Evolutionary conservation across 1,139 yeast genomes (phyloP), one percentile per base, ranked within the genome.

Genomic region (Nakaseomyces kungkrabaensis): DNA sequence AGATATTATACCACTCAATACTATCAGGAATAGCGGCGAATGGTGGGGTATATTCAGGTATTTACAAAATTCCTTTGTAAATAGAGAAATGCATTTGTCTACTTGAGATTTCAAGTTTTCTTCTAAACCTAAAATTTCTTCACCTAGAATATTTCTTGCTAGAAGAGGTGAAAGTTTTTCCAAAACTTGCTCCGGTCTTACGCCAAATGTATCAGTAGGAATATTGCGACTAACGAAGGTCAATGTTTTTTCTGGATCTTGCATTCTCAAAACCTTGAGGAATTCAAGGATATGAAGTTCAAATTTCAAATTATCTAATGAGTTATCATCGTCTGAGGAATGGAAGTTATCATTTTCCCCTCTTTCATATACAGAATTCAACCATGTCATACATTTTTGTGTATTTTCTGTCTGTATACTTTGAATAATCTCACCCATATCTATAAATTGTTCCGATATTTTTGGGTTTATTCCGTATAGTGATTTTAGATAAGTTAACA

Each of bases 1-100:
- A 45, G 90, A 83, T 24, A 84, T 72, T 46, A 79, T 76, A 1
- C 95, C 92, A 0, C 94, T 82, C 45, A 85, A 68, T 1, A 83
- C 69, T 10, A 85, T 75, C 56, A 82, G 75, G 63, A 79, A 82
- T 34, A 87, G 65, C 0, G 94, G 85, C 0, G 94, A 83, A 53
- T 83, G 86, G 26, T 82, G 79, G 1, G 87, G 77, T 36, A 85
- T 70, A 4, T 81, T 80, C 59, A 82, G 68, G 47, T 77, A 70
- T 10, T 79, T 72, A 60, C 95, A 85, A 59, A 76, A 87, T 55
- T 82, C 87, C 7, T 81, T 75, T 4, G 82, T 76, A 58, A 87
- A 80, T 56, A 80, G 75, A 47, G 73, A 49, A 3, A 59, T 53
- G 50, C 67, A 63, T 31, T 55, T 56, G 4, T 54, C 51, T 13